A percentile compares a stretch with the other conserved stretches of the same genome.
Conservation (phyloP, 441 rosid genomes). For the Euphorbia celastroides region DNA sequence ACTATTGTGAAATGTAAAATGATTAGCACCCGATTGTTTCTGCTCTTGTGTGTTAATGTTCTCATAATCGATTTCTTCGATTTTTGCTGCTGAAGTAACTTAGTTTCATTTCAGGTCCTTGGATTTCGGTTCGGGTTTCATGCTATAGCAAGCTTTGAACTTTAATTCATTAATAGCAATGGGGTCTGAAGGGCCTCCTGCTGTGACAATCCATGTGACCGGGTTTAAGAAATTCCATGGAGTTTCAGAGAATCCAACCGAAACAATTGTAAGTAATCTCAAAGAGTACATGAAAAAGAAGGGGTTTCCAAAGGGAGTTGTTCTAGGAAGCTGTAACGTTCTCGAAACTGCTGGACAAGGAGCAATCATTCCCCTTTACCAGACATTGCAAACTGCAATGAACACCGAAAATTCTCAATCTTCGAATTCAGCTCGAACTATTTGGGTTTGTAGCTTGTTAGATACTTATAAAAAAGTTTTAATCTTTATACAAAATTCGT, state of each 20-base stretch:
- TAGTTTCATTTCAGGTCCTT: conserved; percentile 27
- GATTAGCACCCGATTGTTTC: background rate
- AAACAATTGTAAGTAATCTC: conserved; percentile 52
- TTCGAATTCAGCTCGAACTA: conserved; percentile 36
- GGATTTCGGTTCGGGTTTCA: conserved; percentile 20
- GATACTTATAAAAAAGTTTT: background rate
- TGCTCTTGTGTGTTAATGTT: background rate
- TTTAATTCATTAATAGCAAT: conserved; percentile 25
- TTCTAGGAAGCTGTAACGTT: conserved; percentile 62
- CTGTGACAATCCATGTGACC: conserved; percentile 57
- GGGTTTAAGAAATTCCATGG: conserved; percentile 93
- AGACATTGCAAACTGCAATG: conserved; percentile 57
- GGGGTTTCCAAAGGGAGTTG: conserved; percentile 48
- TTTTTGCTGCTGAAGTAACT: background rate
- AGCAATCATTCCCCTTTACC: conserved; percentile 45
- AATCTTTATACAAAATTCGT: background rate
- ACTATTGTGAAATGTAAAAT: background rate
- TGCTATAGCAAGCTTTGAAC: conserved; percentile 18
- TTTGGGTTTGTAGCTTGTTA: conserved; percentile 58
- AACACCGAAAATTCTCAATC: conserved; percentile 43
- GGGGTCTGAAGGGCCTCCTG: conserved; percentile 87
- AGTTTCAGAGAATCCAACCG: conserved; percentile 79
- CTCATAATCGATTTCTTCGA: too few relatives aligned
- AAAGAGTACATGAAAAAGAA: conserved; percentile 51
- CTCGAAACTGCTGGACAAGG: conserved; percentile 88